A percentile compares a stretch with the other conserved stretches of the same genome.
Conservation (phyloP, 768 basidiomycete genomes). For the Boletus tylopilopsis region DNA sequence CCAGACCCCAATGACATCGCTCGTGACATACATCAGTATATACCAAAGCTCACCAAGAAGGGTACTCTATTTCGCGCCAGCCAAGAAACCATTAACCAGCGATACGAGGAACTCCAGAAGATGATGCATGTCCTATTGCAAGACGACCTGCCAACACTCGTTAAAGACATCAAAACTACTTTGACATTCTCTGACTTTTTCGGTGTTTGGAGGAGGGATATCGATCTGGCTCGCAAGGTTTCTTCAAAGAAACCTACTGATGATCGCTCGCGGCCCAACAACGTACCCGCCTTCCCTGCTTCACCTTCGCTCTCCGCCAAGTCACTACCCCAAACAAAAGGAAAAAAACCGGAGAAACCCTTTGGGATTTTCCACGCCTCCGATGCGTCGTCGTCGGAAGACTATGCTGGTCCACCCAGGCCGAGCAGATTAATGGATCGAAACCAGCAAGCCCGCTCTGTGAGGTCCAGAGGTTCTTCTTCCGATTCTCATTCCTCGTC, state of each 20-base stretch:
- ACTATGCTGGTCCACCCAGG: constrained; percentile 3
- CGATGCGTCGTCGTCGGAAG: constrained; percentile 27
- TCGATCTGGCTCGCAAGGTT: constrained; percentile 50
- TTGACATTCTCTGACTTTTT: constrained; percentile 71
- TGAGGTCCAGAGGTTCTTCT: constrained; percentile 23
- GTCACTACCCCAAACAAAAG: constrained; percentile 7
- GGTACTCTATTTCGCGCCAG: constrained; percentile 70
- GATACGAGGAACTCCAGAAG: constrained; percentile 54
- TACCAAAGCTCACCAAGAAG: constrained; percentile 70
- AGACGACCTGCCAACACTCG: constrained; percentile 59
- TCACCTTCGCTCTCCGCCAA: constrained; percentile 23
- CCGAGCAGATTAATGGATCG: constrained; percentile 5
- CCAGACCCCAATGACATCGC: constrained; percentile 74
- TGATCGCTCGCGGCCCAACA: constrained; percentile 45
- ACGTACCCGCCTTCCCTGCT: constrained; percentile 51
- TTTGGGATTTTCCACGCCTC: constrained; percentile 10
- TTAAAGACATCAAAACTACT: constrained; percentile 60
- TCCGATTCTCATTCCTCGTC: constrained; percentile 23
- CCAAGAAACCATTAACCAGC: constrained; percentile 60
- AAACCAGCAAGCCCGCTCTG: constrained; percentile 1
- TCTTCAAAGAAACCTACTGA: constrained; percentile 16
- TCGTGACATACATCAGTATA: constrained; percentile 59
- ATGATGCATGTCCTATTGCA: constrained; percentile 58
- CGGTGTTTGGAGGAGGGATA: constrained; percentile 70
- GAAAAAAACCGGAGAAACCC: constrained; percentile 10